Evolutionary conservation across 1,284 basidiomycete genomes (phyloP), one percentile per base, ranked within the genome.

Genomic region (Cutaneotrichosporon cavernicola): DNA sequence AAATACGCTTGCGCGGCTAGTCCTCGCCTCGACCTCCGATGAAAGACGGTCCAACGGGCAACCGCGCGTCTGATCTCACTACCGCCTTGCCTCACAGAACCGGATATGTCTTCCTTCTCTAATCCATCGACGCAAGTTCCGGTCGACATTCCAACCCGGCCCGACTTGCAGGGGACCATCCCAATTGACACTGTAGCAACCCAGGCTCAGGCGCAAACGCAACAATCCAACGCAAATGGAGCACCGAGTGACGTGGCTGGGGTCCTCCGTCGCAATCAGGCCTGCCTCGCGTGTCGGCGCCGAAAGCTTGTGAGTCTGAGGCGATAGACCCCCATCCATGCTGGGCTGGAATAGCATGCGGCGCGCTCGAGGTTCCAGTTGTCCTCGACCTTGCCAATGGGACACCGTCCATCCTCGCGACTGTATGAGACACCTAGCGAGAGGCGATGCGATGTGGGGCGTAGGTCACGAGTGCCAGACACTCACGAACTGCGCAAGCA

Each of bases 251-350:
- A 69, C 49, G 65, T 69, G 18, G 68, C 68, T 7, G 68, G 68
- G 32, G 68, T 69, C 7, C 68, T 73, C n/a, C 69, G 69, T 13
- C 67, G 72, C 14, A 73, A 73, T 53, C 70, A 71, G 58, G 72
- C 72, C 7, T 73, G 72, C 56, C 66, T 73, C 9, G 69, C 70
- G 34, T 73, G 72, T 38, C 67, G 72, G 4, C 70, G 72, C 8
- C 67, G 72, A 2, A 70, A 70, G 52, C 65, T 73, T 59, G 66
- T 68, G 32, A 14, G 62, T 65, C 10, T 6, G 21, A 30, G 18
- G 31, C n/a, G 32, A 32, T n/a, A 46, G 43, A 6, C 13, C 16
- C 16, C 43, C 18, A 8, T n/a, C 16, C 43, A 7, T 8, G 18
- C n/a, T 46, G 18, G 7, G 8, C 43, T 46, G 43, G 40, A 18